Percentiles rank a stretch among this genome's conserved stretches.
phyloP scores from a whole-genome alignment of 192 early-diverging fungal genomes.

The Lobosporangium transversale region DNA sequence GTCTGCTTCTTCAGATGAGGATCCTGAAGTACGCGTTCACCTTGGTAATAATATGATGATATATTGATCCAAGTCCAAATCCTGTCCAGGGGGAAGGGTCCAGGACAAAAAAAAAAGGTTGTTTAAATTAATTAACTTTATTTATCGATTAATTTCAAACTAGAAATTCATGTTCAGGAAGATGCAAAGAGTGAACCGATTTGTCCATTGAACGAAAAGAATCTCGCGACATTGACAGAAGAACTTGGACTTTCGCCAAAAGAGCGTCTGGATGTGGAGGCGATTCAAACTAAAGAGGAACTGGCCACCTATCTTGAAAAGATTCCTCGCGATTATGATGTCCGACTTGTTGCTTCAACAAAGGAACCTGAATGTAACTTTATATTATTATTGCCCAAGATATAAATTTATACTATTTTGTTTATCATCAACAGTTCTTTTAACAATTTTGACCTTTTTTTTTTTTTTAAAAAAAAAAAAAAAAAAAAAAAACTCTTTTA shows the following conservation, averaged over 20 bases:
- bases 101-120: too few relatives aligned
- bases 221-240: conserved; percentile 6
- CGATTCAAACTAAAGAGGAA: conserved; percentile 37
- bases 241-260: conserved; percentile 17
- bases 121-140: too few relatives aligned
- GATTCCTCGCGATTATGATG: conserved; percentile 35
- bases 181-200: conserved; percentile 32
- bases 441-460: too few relatives aligned
- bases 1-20: conserved; percentile 29
- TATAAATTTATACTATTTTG: not conserved
- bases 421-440: too few relatives aligned
- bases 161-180: conserved; percentile 42
- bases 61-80: not conserved
- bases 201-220: conserved; percentile 35
- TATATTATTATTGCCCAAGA: not conserved
- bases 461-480: not conserved
- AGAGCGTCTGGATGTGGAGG: conserved; percentile 23
- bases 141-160: too few relatives aligned
- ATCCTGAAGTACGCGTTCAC: conserved; percentile 30
- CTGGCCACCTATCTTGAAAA: conserved; percentile 32
- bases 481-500: too few relatives aligned
- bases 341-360: conserved; percentile 20
- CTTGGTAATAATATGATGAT: conserved; percentile 28
- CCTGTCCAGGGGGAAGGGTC: too few relatives aligned
- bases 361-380: conserved; percentile 21